Base-by-base conservation (phyloP, 345 rosid genomes). In the Gossypium mustelinum region DNA sequence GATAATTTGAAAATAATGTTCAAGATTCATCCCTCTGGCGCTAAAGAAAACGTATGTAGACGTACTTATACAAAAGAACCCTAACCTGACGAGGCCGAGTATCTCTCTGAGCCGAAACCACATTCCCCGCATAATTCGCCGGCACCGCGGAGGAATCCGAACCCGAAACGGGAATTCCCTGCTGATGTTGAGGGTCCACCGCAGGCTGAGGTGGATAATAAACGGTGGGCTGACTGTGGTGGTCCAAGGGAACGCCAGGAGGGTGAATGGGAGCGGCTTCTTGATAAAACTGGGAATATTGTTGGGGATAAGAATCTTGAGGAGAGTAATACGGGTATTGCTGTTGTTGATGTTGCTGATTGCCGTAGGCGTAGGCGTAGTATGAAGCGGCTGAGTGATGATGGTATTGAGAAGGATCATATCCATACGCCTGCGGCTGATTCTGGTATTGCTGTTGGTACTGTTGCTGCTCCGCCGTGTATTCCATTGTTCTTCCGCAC, bases 221-320 rank as follows among this genome's bases (percentile, higher is more conserved):
- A 7, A 44, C n/a, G 29, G 18, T 24, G 3, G 44, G 61, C 16
- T 68, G 79, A 60, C 29, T 66, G 18, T 54, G 59, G 27, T 76
- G 69, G 20, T 7, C 43, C n/a, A 69, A 10, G 14, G 78, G 76
- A 11, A 81, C 73, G 3, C 80, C 83, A 9, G 83, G 78, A n/a
- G 80, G 80, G 48, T 81, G 73, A 77, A 73, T 56, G 39, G 83
- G 25, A 72, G 73, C 34, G 73, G 72, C 24, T 34, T 81, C 80
- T 51, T 64, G 83, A 62, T 44, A 68, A 47, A 25, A 77, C 7
- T 76, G 82, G 3, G 54, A 1, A 61, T 62, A 72, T 11, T 67
- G 65, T 60, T 73, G 82, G 18, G 78, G 43, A 64, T 62, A 69
- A 62, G 76, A 41, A 48, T 58, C 55, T 10, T 72, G 71, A 27